Base-by-base conservation (phyloP, 2,329 filamentous ascomycete species). In the Neonectria faginata region DNA sequence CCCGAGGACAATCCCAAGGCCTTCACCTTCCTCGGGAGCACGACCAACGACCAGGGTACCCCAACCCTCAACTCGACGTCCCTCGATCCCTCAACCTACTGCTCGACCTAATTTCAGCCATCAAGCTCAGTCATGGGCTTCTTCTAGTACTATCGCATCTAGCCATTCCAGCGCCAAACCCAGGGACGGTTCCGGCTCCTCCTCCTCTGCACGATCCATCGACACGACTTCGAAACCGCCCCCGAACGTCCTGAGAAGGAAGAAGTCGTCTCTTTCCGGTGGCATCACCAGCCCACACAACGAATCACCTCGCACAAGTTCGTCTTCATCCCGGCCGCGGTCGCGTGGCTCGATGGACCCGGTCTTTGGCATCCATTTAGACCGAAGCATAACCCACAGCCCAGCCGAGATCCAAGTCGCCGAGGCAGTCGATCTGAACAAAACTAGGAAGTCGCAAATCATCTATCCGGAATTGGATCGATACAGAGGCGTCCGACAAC, bases 391-490 rank as follows among this genome's bases (percentile, higher is more conserved):
- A 33, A 82, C 81, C 0, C 78, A 79, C 39, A 85, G 81, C 48
- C 82, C 83, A 0, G 78, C 78, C 42, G 81, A 84, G 44, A 77
- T 82, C n/a, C 78, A 78, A 44, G 63, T 78, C 10, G 78, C 80
- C 9, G 82, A 83, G 42, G 75, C 75, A n/a, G 65, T 80, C 22
- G 83, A 86, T 44, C 69, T 80, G 36, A 75, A 78, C 36, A 80
- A 76, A 45, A 73, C 78, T 25, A 73, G 77, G 7, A 82, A 82
- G 22, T 77, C 82, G 7, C 80, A 83, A 42, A 82, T 80, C 12
- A 83, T 86, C 59, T 87, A 86, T 67, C 88, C 88, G 2, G 88
- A 90, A 68, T 76, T 90, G 18, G 88, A 90, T 73, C 83, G 88
- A 33, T 90, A 90, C 72, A 81, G 86, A 67, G 79, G 84, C 59